Conservation (phyloP, 495 filamentous ascomycete species). For the Aspergillus conjunctus region DNA sequence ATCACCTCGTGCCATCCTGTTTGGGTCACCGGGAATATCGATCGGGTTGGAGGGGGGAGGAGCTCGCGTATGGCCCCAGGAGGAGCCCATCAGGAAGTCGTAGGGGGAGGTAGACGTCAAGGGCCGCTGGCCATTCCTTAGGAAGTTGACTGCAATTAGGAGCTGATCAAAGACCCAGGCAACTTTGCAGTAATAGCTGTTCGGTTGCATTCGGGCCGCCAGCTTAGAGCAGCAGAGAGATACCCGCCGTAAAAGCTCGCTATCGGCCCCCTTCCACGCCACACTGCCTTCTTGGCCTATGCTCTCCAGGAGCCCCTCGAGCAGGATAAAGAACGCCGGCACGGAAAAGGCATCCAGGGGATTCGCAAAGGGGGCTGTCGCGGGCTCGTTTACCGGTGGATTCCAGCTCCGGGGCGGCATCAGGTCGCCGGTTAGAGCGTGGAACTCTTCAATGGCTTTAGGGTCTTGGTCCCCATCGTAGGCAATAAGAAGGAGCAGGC, state of each 20-base stretch:
- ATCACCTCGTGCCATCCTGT: not conserved
- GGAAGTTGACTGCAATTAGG: not conserved
- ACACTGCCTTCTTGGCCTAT: not conserved
- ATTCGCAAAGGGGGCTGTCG: not conserved
- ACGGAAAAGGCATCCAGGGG: conserved; percentile 7
- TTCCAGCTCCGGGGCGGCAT: not conserved
- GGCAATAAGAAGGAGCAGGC: conserved; percentile 8
- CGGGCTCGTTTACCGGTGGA: not conserved
- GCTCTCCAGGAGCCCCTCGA: not conserved
- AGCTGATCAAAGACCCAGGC: conserved; percentile 11
- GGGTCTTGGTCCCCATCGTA: conserved; percentile 5
- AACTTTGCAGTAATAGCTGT: conserved; percentile 5
- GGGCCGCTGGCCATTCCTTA: not conserved
- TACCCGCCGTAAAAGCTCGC: conserved; percentile 4
- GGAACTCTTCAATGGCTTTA: not conserved
- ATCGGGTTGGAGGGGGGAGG: not conserved
- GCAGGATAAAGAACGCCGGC: conserved; percentile 9
- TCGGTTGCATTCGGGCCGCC: not conserved
- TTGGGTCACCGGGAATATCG: not conserved
- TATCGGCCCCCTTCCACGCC: not conserved
- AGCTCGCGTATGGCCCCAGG: not conserved
- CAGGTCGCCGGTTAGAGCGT: not conserved
- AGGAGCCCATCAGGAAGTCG: not conserved
- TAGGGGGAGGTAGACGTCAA: not conserved
- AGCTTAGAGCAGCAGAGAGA: conserved; percentile 1